These are phyloP conservation scores for Fragaria ananassa DNA, from an alignment of 306 rosid species.

Conservation along the genomic window DNA sequence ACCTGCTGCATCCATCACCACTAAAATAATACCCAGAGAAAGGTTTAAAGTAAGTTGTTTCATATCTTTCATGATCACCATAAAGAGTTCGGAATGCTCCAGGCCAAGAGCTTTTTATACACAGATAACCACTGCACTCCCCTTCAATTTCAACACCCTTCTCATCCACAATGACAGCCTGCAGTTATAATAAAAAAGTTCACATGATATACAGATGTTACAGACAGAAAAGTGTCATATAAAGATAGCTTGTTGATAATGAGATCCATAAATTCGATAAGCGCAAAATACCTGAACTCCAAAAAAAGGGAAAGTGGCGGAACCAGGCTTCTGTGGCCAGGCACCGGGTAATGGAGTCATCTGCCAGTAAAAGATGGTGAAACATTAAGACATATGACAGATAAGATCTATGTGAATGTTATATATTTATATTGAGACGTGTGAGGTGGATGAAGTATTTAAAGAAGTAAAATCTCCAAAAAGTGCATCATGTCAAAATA, in stretches of 20 bases:
- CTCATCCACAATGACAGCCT: slow-evolving; percentile 94
- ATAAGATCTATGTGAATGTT: background rate
- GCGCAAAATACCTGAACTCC: slow-evolving; percentile 75
- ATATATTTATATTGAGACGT: background rate
- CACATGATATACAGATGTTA: slow-evolving; percentile 19
- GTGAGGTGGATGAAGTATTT: background rate
- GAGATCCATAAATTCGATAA: slow-evolving; percentile 15
- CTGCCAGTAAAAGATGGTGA: slow-evolving; percentile 43
- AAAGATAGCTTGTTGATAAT: slow-evolving; percentile 16
- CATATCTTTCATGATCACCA: slow-evolving; percentile 97
- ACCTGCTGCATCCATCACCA: slow-evolving; percentile 98
- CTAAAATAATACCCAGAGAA: slow-evolving; percentile 92
- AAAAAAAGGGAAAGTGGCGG: slow-evolving; percentile 96
- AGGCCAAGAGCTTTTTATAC: slow-evolving; percentile 89
- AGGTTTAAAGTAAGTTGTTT: slow-evolving; percentile 94
- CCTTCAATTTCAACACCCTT: slow-evolving; percentile 92
- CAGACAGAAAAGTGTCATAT: slow-evolving; percentile 5
- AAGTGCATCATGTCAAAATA: background rate
- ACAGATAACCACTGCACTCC: slow-evolving; percentile 89
- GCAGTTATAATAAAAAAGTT: slow-evolving; percentile 27
- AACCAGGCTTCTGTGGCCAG: slow-evolving; percentile 99
- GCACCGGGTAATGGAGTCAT: slow-evolving; percentile 97
- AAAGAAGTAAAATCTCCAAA: background rate
- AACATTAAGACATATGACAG: background rate
- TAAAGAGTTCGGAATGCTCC: slow-evolving; percentile 97